Percentiles rank a stretch among this genome's conserved stretches.
These are phyloP conservation scores for Articulospora tetracladia DNA, from an alignment of 495 filamentous ascomycete species.

Conservation along the genomic window DNA sequence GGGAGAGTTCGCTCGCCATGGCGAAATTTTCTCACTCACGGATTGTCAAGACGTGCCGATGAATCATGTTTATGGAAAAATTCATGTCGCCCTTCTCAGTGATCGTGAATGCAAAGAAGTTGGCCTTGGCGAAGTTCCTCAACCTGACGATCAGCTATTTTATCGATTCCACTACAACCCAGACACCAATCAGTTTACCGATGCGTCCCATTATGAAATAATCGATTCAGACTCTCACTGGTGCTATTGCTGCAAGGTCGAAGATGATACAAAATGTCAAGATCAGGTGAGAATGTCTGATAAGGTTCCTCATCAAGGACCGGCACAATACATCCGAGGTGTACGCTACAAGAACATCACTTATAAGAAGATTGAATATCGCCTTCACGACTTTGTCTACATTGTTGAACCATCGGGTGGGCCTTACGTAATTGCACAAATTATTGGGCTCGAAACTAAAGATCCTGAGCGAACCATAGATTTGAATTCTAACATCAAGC, in stretches of 20 bases:
- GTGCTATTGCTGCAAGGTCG: conserved; percentile 1
- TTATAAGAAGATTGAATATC: not conserved
- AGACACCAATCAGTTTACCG: conserved; percentile 2
- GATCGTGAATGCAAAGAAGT: not conserved
- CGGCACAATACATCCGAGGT: not conserved
- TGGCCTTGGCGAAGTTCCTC: not conserved
- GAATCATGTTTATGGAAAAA: not conserved
- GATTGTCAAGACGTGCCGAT: conserved; percentile 4
- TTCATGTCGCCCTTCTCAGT: not conserved
- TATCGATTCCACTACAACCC: conserved; percentile 10
- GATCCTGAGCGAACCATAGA: not conserved
- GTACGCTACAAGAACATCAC: not conserved
- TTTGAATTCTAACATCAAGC: not conserved
- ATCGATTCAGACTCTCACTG: not conserved
- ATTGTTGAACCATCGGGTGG: not conserved
- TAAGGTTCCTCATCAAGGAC: not conserved
- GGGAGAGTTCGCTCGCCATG: conserved; percentile 6
- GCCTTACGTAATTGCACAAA: conserved; percentile 8
- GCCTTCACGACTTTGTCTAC: conserved; percentile 13
- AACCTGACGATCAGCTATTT: conserved; percentile 1
- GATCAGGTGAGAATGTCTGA: not conserved
- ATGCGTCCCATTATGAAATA: not conserved
- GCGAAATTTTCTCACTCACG: conserved; percentile 5
- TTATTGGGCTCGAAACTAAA: not conserved
- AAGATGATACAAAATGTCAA: not conserved